Percentiles rank a stretch among this genome's conserved stretches.
phyloP scores from a whole-genome alignment of 345 rosid species.

The Eucalyptus cloeziana region DNA sequence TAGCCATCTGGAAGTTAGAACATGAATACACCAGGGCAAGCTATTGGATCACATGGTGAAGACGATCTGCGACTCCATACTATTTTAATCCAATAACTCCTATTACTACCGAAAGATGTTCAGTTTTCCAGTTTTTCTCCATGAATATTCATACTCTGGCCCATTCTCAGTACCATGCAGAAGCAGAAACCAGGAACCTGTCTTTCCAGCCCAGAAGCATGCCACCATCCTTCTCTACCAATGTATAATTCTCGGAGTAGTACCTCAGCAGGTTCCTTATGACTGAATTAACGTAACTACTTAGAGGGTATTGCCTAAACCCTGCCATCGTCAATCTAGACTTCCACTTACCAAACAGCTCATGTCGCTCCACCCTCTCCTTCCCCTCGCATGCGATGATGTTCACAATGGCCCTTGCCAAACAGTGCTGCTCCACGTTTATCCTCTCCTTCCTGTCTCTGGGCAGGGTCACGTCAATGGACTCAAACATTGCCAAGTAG shows the following conservation, averaged over 20 bases:
- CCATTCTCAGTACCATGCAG: conserved; percentile 48
- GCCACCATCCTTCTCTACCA: conserved; percentile 52
- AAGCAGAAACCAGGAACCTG: conserved; percentile 50
- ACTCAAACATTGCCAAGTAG: conserved; percentile 65
- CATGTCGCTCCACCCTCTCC: conserved; percentile 69
- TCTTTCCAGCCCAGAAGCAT: conserved; percentile 65
- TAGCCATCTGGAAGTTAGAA: neutral
- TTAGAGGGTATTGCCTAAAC: conserved; percentile 42
- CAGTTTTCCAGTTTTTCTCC: neutral
- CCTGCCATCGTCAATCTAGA: conserved; percentile 77
- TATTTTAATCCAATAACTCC: neutral
- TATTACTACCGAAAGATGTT: neutral
- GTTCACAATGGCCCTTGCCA: conserved; percentile 69
- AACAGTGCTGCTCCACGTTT: conserved; percentile 57
- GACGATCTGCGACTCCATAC: neutral
- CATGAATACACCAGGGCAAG: neutral
- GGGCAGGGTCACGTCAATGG: conserved; percentile 46
- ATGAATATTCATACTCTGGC: neutral
- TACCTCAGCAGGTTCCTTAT: conserved; percentile 36
- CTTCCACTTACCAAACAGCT: conserved; percentile 68
- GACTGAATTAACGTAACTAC: conserved; percentile 41
- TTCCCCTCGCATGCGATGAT: conserved; percentile 60
- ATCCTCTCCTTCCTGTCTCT: conserved; percentile 47
- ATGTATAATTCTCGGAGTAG: conserved; percentile 41
- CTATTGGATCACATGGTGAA: neutral